Conservation (phyloP, 2,329 filamentous ascomycete species). For the Phialophora tarda region DNA sequence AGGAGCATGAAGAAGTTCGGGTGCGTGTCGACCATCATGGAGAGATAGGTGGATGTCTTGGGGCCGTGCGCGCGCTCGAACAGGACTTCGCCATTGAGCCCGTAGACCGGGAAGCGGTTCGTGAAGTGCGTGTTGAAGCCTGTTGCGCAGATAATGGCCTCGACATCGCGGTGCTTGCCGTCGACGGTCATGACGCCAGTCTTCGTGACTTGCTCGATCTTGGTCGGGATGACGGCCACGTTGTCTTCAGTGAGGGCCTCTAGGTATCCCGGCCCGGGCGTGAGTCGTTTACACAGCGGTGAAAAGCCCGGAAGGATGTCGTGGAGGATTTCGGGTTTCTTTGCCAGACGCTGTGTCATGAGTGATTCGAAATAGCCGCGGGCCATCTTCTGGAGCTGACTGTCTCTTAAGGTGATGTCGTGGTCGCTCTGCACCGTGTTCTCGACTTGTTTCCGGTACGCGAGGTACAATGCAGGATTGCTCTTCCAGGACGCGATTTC, state of each 20-base stretch:
- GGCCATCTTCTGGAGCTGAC: conserved; percentile 11
- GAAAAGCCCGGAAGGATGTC: conserved; percentile 42
- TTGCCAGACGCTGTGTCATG: conserved; percentile 31
- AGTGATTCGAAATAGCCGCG: conserved; percentile 5
- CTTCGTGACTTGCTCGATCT: conserved; percentile 4
- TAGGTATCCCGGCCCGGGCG: conserved; percentile 52
- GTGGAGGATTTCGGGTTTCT: conserved; percentile 42
- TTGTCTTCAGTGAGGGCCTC: conserved; percentile 35
- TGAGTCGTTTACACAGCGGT: conserved; percentile 50
- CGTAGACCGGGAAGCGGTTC: conserved; percentile 44
- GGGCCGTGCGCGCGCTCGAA: conserved; percentile 40
- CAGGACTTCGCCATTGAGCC: conserved; percentile 35
- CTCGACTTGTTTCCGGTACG: conserved; percentile 43
- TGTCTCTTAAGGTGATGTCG: conserved; percentile 19
- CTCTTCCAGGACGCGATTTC: conserved; percentile 30
- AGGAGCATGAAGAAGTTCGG: conserved; percentile 36
- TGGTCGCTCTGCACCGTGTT: conserved; percentile 36
- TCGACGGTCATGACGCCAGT: conserved; percentile 34
- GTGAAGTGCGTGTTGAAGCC: conserved; percentile 46
- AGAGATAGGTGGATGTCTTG: conserved; percentile 38
- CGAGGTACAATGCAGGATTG: conserved; percentile 32
- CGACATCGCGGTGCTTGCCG: conserved; percentile 42
- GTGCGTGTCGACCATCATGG: conserved; percentile 37
- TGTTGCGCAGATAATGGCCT: conserved; percentile 46
- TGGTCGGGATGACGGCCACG: conserved; percentile 11